These are phyloP conservation scores for Ascochyta lentis DNA, from an alignment of 2,329 filamentous ascomycete species.

Conservation along the genomic window DNA sequence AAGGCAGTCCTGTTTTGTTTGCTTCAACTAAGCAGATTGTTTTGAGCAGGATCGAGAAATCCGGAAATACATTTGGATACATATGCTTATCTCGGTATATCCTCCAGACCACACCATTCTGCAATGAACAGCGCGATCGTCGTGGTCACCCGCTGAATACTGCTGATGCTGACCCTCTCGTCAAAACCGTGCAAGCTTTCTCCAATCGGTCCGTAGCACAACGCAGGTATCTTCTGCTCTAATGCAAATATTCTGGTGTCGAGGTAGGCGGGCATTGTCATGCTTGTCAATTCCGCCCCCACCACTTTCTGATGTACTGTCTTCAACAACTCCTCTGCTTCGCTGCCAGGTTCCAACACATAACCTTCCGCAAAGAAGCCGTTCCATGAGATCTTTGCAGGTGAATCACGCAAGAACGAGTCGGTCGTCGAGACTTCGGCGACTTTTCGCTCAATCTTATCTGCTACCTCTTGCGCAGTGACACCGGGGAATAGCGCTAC, in stretches of 20 bases:
- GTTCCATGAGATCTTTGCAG: conserved; percentile 29
- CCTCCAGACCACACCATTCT: conserved; percentile 29
- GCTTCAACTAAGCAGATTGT: too few species aligned
- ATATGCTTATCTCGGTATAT: not conserved
- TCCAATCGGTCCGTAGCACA: conserved; percentile 27
- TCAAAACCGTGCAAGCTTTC: conserved; percentile 27
- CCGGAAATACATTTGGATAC: not conserved
- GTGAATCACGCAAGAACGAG: conserved; percentile 22
- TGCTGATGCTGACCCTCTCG: conserved; percentile 27
- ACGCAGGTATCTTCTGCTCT: conserved; percentile 29
- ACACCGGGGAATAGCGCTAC: conserved; percentile 29
- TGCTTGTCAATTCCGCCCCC: conserved; percentile 16
- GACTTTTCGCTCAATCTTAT: conserved; percentile 23
- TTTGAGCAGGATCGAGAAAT: too few species aligned
- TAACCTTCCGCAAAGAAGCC: conserved; percentile 32
- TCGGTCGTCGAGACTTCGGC: conserved; percentile 13
- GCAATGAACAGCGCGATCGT: conserved; percentile 29
- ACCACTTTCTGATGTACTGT: conserved; percentile 23
- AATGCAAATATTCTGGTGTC: conserved; percentile 26
- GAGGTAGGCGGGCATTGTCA: conserved; percentile 27
- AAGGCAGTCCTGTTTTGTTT: too few species aligned
- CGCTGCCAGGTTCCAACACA: conserved; percentile 24
- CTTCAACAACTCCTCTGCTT: conserved; percentile 23
- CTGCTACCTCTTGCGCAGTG: conserved; percentile 23
- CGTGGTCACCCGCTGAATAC: conserved; percentile 25